Conservation (phyloP, 345 rosid genomes). For the Melaleuca quinquenervia region DNA sequence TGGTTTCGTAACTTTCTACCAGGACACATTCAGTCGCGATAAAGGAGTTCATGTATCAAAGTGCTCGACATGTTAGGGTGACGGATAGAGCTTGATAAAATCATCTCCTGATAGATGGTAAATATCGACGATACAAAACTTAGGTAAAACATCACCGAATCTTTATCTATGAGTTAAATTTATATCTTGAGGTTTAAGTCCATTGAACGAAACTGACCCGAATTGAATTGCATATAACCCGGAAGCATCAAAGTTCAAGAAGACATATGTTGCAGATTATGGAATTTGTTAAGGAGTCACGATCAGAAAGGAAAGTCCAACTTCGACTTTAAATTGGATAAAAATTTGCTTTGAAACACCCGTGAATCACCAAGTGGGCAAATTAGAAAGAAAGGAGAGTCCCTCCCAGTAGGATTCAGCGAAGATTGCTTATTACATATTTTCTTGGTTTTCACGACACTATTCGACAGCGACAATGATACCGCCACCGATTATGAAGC, state of each 20-base stretch:
- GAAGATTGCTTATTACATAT: no score
- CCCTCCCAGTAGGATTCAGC: neutral
- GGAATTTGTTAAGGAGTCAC: neutral
- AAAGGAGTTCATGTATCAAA: neutral
- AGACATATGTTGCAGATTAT: neutral
- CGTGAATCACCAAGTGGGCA: neutral
- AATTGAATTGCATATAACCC: neutral
- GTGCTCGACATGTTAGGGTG: neutral
- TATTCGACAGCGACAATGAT: neutral
- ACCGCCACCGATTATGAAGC: neutral
- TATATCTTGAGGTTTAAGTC: no score
- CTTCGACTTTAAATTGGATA: neutral
- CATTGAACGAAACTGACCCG: no score
- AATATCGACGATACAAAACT: neutral
- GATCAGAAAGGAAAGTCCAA: neutral
- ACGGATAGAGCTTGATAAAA: neutral
- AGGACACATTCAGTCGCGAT: neutral
- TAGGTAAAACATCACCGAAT: neutral
- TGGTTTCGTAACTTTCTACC: neutral
- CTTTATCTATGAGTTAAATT: neutral
- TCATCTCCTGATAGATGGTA: neutral
- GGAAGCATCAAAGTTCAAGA: neutral
- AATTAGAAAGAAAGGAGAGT: neutral
- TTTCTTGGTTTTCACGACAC: neutral
- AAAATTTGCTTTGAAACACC: neutral